Base-by-base conservation (phyloP, 768 basidiomycete genomes). In the Lactarius tabidus region DNA sequence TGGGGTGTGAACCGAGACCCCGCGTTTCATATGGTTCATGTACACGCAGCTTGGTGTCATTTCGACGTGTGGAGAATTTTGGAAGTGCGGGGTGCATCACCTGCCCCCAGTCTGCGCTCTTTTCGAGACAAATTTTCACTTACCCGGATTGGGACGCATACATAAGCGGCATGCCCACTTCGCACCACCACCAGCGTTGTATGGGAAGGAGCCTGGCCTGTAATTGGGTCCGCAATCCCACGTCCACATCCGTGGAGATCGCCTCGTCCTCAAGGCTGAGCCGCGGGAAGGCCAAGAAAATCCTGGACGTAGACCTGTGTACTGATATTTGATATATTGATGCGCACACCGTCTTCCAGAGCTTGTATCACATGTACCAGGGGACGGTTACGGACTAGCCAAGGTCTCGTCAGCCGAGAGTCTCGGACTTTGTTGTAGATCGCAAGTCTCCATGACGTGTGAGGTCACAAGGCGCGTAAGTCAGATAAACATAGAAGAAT, bases 181-280 rank as follows among this genome's bases (percentile, higher is more conserved):
- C 41, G 48, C 59, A 55, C 55, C 39, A 26, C 55, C 59, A 35
- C 33, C 33, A 4, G 51, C 48, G 12, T 43, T 15, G 45, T 59
- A 57, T 59, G 60, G 65, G 56, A 62, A 66, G 65, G 65, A 65
- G 59, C 59, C 55, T 52, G 56, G 43, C 59, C 55, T 52, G 56
- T 35, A 48, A 36, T 48, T 53, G 36, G 35, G 36, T 56, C 36
- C 41, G 54, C 59, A 51, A 38, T 45, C 23, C 54, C 59, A 29
- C 54, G 54, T 20, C 54, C 54, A 20, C 55, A 62, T 56, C 53
- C 18, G 45, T 61, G 6, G 53, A 51, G n/a, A n/a, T 60, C 60
- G 48, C 56, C 54, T 38, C 45, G 29, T 59, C 63, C 63, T 26
- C 29, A 36, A 64, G 39, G 52, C 41, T 12, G 39, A 6, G 38